Percentiles rank a stretch among this genome's conserved stretches.
Evolutionary conservation across 2,329 filamentous ascomycete genomes (phyloP).

Genomic region (Rhexocercosporidium sp.): DNA sequence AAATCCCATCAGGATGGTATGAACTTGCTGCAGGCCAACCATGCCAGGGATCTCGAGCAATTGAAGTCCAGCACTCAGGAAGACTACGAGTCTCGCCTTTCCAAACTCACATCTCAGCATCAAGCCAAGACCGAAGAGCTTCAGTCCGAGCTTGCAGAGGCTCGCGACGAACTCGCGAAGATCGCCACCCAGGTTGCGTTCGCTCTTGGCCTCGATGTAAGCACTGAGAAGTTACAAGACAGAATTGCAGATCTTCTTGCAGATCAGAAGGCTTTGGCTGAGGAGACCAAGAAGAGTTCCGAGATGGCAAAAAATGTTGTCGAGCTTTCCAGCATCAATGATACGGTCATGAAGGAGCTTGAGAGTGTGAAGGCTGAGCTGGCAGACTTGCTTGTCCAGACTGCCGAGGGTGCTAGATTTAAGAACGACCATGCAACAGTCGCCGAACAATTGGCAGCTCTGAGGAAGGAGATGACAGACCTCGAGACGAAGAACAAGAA

Average conservation of each 20-base stretch:
- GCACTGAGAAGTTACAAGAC: conserved; percentile 70
- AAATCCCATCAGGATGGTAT: conserved; percentile 59
- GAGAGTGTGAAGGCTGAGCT: conserved; percentile 63
- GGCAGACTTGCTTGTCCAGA: conserved; percentile 54
- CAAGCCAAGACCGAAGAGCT: conserved; percentile 60
- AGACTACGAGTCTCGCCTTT: conserved; percentile 62
- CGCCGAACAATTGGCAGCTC: conserved; percentile 60
- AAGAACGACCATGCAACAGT: conserved; percentile 54
- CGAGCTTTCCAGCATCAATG: conserved; percentile 63
- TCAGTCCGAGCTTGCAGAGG: conserved; percentile 66
- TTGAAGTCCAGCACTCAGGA: conserved; percentile 56
- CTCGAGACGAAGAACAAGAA: conserved; percentile 79
- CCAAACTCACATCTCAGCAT: conserved; percentile 64
- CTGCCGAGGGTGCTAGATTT: conserved; percentile 51
- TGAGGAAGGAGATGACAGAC: conserved; percentile 70
- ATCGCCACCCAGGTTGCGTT: conserved; percentile 67
- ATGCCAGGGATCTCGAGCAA: conserved; percentile 55
- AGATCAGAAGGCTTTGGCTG: conserved; percentile 62
- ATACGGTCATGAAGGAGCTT: conserved; percentile 65
- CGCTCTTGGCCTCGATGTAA: conserved; percentile 65
- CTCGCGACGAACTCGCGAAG: conserved; percentile 69
- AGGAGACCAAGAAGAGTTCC: conserved; percentile 62
- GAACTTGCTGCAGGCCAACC: conserved; percentile 53
- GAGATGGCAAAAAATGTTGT: conserved; percentile 61
- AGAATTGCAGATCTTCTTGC: conserved; percentile 62